Conservation (phyloP, 441 rosid species). For the Biscutella auriculata region DNA sequence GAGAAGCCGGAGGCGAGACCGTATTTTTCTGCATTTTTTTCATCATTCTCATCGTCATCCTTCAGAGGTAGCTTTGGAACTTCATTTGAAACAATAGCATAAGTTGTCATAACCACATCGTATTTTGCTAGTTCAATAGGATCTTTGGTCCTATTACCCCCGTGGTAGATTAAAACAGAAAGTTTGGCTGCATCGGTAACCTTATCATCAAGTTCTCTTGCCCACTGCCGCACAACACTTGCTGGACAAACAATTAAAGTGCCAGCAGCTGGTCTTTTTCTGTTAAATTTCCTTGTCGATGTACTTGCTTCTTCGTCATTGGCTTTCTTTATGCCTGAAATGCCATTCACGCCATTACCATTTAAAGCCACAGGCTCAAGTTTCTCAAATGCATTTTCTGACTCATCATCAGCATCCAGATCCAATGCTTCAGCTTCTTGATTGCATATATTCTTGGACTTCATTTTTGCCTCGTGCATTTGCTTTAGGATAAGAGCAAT, state of each 20-base stretch:
- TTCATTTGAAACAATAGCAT: slow-evolving; percentile 75
- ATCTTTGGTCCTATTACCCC: slow-evolving; percentile 80
- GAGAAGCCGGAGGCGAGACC: slow-evolving; percentile 52
- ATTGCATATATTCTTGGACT: slow-evolving; percentile 33
- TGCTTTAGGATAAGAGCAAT: slow-evolving; percentile 91
- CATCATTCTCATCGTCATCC: slow-evolving; percentile 68
- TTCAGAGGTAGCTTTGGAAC: slow-evolving; percentile 69
- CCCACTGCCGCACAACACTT: slow-evolving; percentile 92
- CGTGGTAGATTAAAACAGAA: slow-evolving; percentile 66
- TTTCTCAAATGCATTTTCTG: slow-evolving; percentile 25
- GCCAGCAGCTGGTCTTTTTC: slow-evolving; percentile 68
- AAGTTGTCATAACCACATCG: slow-evolving; percentile 91
- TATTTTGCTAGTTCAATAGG: slow-evolving; percentile 65
- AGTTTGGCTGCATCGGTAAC: slow-evolving; percentile 63
- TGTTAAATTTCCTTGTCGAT: slow-evolving; percentile 29
- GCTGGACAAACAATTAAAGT: slow-evolving; percentile 97
- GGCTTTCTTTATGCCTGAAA: slow-evolving; percentile 24
- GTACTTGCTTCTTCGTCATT: slow-evolving; percentile 38
- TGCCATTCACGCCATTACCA: slow-evolving; percentile 31
- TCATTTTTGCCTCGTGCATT: slow-evolving; percentile 49
- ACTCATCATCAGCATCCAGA: slow-evolving; percentile 77
- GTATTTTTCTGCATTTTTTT: slow-evolving; percentile 39
- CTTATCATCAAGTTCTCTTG: slow-evolving; percentile 79
- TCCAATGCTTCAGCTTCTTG: slow-evolving; percentile 63
- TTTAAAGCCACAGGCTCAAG: no score